A percentile compares a stretch with the other conserved stretches of the same genome.
Conservation (phyloP, 2,329 filamentous ascomycete genomes). For the Cordyceps cicadae region DNA sequence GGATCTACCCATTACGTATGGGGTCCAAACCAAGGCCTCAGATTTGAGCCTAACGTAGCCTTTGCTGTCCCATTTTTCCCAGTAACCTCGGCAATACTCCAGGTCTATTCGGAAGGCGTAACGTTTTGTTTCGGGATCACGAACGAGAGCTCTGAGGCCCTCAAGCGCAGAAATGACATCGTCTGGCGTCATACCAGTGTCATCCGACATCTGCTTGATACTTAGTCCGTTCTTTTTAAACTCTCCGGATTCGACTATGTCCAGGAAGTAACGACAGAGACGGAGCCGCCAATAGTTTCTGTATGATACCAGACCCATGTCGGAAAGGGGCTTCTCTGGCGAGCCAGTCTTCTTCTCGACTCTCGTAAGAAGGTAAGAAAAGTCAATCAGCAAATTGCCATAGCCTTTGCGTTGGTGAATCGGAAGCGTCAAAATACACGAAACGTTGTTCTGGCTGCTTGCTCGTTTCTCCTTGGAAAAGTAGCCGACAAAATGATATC, state of each 20-base stretch:
- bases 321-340: constrained; percentile 92
- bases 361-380: constrained; percentile 90
- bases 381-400: constrained; percentile 92
- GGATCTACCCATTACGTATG: constrained; percentile 88
- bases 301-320: constrained; percentile 96
- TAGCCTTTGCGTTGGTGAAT: constrained; percentile 98
- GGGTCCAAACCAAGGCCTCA: constrained; percentile 81
- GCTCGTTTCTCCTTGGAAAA: constrained; percentile 98
- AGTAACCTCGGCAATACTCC: constrained; percentile 77
- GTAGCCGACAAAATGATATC: constrained; percentile 97
- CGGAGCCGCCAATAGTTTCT: constrained; percentile 93
- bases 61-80: constrained; percentile 82
- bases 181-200: constrained; percentile 91
- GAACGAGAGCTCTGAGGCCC: constrained; percentile 77
- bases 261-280: constrained; percentile 73
- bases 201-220: constrained; percentile 65
- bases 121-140: constrained; percentile 77
- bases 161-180: constrained; percentile 93
- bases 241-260: constrained; percentile 28
- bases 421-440: constrained; percentile 89
- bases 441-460: constrained; percentile 93
- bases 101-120: constrained; percentile 87
- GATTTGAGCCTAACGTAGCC: constrained; percentile 79
- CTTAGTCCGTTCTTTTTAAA: constrained; percentile 43
- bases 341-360: constrained; percentile 92